Evolutionary conservation across 371 early-diverging fungal species (phyloP).

Genomic region (Neoconidiobolus thromboides): DNA sequence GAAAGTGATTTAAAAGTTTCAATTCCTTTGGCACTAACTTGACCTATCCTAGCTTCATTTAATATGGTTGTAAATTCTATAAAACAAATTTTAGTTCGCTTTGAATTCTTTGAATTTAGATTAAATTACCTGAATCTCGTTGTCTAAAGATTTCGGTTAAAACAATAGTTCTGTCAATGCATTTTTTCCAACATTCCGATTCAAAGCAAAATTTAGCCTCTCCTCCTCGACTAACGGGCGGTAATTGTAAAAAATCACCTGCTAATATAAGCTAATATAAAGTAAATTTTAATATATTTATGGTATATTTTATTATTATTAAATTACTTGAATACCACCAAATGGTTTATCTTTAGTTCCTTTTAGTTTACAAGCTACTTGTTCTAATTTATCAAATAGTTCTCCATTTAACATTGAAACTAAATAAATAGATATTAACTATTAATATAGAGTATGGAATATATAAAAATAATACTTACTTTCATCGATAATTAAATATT

Average conservation of each 20-base stretch:
- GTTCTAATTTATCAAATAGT: conserved; percentile 63
- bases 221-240: conserved; percentile 38
- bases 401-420: conserved; percentile 75
- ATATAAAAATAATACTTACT: conserved; percentile 20
- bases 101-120: background rate
- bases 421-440: conserved; percentile 9
- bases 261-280: conserved; percentile 38
- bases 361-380: conserved; percentile 38
- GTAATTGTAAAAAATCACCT: conserved; percentile 86
- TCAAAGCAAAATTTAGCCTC: conserved; percentile 47
- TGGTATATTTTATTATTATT: background rate
- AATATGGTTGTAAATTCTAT: conserved; percentile 32
- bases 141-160: conserved; percentile 32
- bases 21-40: conserved; percentile 25
- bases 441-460: background rate
- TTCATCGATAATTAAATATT: conserved; percentile 62
- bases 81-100: too few relatives aligned
- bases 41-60: conserved; percentile 42
- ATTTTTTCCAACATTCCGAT: conserved; percentile 34
- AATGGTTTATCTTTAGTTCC: conserved; percentile 28
- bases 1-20: conserved; percentile 22
- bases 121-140: conserved; percentile 20
- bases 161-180: conserved; percentile 23
- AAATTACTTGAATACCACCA: conserved; percentile 69
- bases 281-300: background rate